Percentiles rank a stretch among this genome's conserved stretches.
Conservation (phyloP, 2,329 filamentous ascomycete species). For the Aspergillus intermedius region DNA sequence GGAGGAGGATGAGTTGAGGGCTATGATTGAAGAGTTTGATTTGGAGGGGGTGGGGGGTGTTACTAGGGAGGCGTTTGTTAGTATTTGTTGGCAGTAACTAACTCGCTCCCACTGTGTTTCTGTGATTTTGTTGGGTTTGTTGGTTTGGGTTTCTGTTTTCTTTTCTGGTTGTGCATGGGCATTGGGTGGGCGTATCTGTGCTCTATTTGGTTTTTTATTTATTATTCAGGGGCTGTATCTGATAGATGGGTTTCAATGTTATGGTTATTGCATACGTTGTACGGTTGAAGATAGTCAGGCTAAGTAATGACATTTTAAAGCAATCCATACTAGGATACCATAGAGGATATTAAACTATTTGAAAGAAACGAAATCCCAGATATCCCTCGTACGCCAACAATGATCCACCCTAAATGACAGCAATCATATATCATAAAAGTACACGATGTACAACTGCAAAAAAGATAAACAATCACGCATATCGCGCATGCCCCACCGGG, state of each 20-base stretch:
- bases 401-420: too few species aligned
- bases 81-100: conserved; percentile 54
- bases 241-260: too few species aligned
- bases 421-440: background rate
- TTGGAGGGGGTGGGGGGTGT: conserved; percentile 82
- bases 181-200: background rate
- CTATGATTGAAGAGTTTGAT: conserved; percentile 99
- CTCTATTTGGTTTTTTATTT: too few species aligned
- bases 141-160: conserved; percentile 4
- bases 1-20: conserved; percentile 83
- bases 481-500: conserved; percentile 13
- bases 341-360: too few species aligned
- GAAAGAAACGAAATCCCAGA: too few species aligned
- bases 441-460: background rate
- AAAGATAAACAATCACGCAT: conserved; percentile 16
- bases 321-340: too few species aligned
- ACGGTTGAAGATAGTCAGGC: too few species aligned
- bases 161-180: conserved; percentile 2
- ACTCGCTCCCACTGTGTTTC: too few species aligned
- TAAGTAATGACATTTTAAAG: too few species aligned
- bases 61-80: conserved; percentile 57
- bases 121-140: conserved; percentile 2
- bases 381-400: too few species aligned
- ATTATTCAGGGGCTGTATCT: too few species aligned
- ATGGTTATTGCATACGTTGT: too few species aligned